Conservation (phyloP, 2,329 filamentous ascomycete genomes). For the Grosmannia clavigera region DNA sequence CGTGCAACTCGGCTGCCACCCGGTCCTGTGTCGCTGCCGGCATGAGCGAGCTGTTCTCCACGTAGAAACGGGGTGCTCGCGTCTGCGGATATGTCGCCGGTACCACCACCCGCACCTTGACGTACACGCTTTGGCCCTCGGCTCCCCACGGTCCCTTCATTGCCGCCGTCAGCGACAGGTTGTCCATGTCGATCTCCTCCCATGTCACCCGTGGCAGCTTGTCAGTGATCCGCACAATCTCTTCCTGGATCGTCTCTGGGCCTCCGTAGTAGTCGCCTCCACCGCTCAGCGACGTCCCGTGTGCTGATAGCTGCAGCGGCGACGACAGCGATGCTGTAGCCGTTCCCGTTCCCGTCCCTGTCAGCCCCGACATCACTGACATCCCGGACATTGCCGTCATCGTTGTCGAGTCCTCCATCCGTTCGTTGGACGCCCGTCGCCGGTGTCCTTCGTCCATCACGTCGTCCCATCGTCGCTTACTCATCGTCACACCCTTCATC, state of each 20-base stretch:
- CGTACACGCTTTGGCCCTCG: conserved; percentile 43
- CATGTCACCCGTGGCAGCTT: conserved; percentile 52
- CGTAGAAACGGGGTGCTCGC: conserved; percentile 43
- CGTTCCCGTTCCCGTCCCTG: not conserved
- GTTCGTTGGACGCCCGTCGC: conserved; percentile 9
- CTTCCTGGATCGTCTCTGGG: conserved; percentile 50
- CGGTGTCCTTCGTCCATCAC: not conserved
- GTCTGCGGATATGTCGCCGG: conserved; percentile 45
- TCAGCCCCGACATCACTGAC: not conserved
- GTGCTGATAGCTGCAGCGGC: conserved; percentile 36
- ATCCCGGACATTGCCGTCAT: not conserved
- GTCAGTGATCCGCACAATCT: conserved; percentile 48
- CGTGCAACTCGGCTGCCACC: conserved; percentile 41
- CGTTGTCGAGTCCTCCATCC: conserved; percentile 6
- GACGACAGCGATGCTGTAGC: conserved; percentile 9
- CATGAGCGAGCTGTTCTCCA: conserved; percentile 53
- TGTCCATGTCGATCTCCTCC: conserved; percentile 53
- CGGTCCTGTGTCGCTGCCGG: conserved; percentile 39
- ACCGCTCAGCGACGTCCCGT: conserved; percentile 39
- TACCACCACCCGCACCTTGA: conserved; percentile 49
- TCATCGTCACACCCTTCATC: conserved; percentile 59
- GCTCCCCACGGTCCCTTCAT: conserved; percentile 53
- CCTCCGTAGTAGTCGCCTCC: conserved; percentile 38
- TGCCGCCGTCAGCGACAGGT: conserved; percentile 44
- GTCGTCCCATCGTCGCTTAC: conserved; percentile 21